Base-by-base conservation (phyloP, 2,329 filamentous ascomycete species). In the Coniochaeta ligniaria region DNA sequence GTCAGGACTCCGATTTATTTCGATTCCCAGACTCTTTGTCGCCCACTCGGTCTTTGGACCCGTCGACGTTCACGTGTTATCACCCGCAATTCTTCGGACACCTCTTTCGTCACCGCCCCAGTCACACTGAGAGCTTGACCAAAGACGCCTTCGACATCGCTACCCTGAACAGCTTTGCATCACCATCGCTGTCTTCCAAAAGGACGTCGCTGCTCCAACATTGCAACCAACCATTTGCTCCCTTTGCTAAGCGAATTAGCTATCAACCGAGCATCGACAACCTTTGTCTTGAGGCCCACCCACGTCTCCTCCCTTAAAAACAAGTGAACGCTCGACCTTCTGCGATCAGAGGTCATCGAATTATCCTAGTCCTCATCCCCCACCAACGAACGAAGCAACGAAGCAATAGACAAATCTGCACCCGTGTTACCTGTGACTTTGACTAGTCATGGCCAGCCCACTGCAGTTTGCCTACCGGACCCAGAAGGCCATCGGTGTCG, bases 401-500 rank as follows among this genome's bases (percentile, higher is more conserved):
- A 61, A 63, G 64, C 61, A 54, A 52, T 58, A 50, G 56, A 28
- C 57, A 38, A 50, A 62, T 63, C 67, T 72, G 69, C 68, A 69
- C 87, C 31, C 35, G 28, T 4, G n/a, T 8, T 14, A 20, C 6
- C 54, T 90, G 90, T 92, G 89, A 83, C 89, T 92, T 92, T 92
- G 73, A 87, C 85, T 92, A 92, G 90, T 87, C 85, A 97, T 96
- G 92, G 90, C 91, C 76, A 88, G 83, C 82, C 87, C 91, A 73
- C 89, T 94, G 80, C 94, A 97, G 86, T 90, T 97, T 87, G 91
- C 92, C 78, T 96, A 90, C 84, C 92, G 95, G 80, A 97, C 95
- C 76, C 90, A 93, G 78, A 98, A 97, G 87, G 89, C 88, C 76
- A 93, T 99, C 80, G 93, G 93, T 72, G 83, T 98, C 77, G 86